A percentile compares a stretch with the other conserved stretches of the same genome.
phyloP scores from a whole-genome alignment of 192 early-diverging fungal species.

The Physocladia obscura region DNA sequence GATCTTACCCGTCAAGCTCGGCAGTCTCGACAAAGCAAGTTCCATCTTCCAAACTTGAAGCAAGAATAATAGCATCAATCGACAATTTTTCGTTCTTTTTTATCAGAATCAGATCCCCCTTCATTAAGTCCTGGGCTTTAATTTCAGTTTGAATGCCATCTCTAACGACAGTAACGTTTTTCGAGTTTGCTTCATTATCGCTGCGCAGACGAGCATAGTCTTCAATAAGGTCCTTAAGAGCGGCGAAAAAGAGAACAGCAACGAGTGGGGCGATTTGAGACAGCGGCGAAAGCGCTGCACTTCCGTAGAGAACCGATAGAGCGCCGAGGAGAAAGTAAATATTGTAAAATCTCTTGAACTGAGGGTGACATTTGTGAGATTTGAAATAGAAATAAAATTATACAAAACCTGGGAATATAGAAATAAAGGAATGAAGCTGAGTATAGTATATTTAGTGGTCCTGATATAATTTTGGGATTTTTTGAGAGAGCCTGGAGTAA shows the following conservation, averaged over 20 bases:
- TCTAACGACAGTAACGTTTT: slow-evolving; percentile 25
- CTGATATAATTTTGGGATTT: slow-evolving; percentile 70
- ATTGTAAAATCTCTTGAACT: slow-evolving; percentile 64
- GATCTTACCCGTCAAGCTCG: slow-evolving; percentile 68
- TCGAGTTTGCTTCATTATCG: slow-evolving; percentile 44
- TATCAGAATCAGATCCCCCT: slow-evolving; percentile 51
- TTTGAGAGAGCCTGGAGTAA: neutral
- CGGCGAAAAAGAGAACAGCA: slow-evolving; percentile 49
- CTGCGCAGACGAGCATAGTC: slow-evolving; percentile 48
- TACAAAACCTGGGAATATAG: slow-evolving; percentile 86
- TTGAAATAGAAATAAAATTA: neutral
- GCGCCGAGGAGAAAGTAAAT: slow-evolving; percentile 62
- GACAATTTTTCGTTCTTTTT: slow-evolving; percentile 55
- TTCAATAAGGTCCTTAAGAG: slow-evolving; percentile 56
- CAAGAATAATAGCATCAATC: slow-evolving; percentile 50
- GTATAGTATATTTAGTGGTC: slow-evolving; percentile 91
- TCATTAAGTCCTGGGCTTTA: slow-evolving; percentile 34
- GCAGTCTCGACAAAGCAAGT: slow-evolving; percentile 61
- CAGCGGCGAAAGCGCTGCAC: slow-evolving; percentile 33
- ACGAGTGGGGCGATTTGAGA: slow-evolving; percentile 50
- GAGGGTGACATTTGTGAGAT: slow-evolving; percentile 34
- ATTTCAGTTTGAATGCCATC: slow-evolving; percentile 33
- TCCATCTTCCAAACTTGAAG: slow-evolving; percentile 50
- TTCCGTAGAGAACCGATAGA: slow-evolving; percentile 40
- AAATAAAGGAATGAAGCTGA: slow-evolving; percentile 90